Evolutionary conservation across 225 moss, liverwort and hornwort species (phyloP).

Genomic region (Climacium dendroides): DNA sequence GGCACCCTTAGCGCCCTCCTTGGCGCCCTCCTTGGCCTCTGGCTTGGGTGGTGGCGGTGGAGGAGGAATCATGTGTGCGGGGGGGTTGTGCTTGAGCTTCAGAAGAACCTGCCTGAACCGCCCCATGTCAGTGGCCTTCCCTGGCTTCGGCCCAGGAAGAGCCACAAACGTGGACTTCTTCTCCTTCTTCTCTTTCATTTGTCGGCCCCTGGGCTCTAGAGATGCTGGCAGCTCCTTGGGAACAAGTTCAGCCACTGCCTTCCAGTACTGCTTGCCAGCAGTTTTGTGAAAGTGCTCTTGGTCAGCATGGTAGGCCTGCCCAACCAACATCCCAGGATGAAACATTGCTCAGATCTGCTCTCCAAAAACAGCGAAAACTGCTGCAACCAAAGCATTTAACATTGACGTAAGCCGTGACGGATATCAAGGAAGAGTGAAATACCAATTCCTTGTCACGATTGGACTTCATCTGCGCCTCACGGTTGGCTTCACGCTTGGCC

Average conservation of each 20-base stretch:
- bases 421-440: not conserved
- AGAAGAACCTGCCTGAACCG: conserved; percentile 74
- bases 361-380: not conserved
- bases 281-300: conserved; percentile 83
- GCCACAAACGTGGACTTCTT: conserved; percentile 72
- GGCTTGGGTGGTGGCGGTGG: conserved; percentile 66
- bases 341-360: not conserved
- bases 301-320: conserved; percentile 57
- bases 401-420: not conserved
- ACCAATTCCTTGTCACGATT: conserved; percentile 92
- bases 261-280: conserved; percentile 86
- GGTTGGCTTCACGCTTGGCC: conserved; percentile 42
- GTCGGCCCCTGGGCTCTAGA: conserved; percentile 50
- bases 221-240: conserved; percentile 79
- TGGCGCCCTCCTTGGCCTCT: conserved; percentile 10
- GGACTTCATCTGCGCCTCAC: conserved; percentile 60
- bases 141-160: conserved; percentile 80
- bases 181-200: conserved; percentile 65
- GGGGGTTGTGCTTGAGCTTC: conserved; percentile 81
- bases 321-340: not conserved
- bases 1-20: not conserved
- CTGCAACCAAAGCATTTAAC: not conserved
- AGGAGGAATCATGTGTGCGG: conserved; percentile 83
- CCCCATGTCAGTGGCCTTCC: conserved; percentile 72
- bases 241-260: conserved; percentile 81